Base-by-base conservation (phyloP, 345 rosid species). In the Geranium brycei region DNA sequence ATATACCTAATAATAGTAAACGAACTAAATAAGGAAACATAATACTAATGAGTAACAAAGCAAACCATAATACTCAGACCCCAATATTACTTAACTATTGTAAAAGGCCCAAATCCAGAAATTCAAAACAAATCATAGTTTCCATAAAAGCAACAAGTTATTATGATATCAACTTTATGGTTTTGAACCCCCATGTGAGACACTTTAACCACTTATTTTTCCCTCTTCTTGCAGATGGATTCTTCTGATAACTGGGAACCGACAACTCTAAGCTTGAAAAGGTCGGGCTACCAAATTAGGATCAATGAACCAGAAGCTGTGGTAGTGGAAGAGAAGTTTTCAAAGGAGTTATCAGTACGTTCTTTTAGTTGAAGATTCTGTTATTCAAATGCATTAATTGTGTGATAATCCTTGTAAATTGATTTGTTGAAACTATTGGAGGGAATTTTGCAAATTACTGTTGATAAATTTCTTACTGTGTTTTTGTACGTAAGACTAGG, bases 171-270 rank as follows among this genome's bases (percentile, higher is more conserved):
- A 57, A 57, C 59, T 57, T 57, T 57, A 57, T 57, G 19, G 19
- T 1, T 57, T 57, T 17, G 8, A 57, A 15, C n/a, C 7, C 19
- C 19, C 7, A 23, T 57, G 59, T 47, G 53, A 47, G 16, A 57
- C 59, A 57, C 19, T 57, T 57, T 16, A 12, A 28, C 19, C 16
- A 18, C 61, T 63, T 69, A 14, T 51, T 55, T 4, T 14, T 13
- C 53, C 1, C 17, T 58, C 66, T 58, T 62, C 62, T 61, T 64
- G 14, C 77, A 89, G 95, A 77, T 68, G 62, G 87, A 85, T 75
- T 82, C 87, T 71, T 65, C 90, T 31, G 91, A 89, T 68, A 82
- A 78, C 40, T 89, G 96, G 98, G 88, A 77, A 69, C 78, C 81
- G 0, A 81, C 92, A 31, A 78, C 79, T 23, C 69, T 88, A 28